A percentile compares a stretch with the other conserved stretches of the same genome.
These are phyloP conservation scores for Oxyria digyna DNA, from an alignment of 148 eudicot genomes.

Conservation along the genomic window DNA sequence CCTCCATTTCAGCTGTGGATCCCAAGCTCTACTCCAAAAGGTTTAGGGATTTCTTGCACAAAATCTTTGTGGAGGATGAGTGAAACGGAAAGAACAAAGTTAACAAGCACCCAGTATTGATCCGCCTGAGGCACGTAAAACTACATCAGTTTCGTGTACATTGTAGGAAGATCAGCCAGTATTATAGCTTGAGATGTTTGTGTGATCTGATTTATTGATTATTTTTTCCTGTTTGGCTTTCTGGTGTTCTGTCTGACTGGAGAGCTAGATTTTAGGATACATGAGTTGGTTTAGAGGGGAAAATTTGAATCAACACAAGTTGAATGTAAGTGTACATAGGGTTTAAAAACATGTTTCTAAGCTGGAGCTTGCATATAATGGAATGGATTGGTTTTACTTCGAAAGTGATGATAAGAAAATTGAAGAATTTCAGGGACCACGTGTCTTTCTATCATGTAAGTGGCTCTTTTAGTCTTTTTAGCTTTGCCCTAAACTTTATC, in stretches of 20 bases:
- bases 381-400: not conserved
- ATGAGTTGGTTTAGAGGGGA: not conserved
- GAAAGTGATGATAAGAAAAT: not conserved
- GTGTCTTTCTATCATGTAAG: too few species aligned
- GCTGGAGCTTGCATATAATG: not conserved
- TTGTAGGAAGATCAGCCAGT: not conserved
- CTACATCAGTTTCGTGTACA: not conserved
- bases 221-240: not conserved
- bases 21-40: slow-evolving; percentile 14
- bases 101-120: not conserved
- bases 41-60: slow-evolving; percentile 11
- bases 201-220: not conserved
- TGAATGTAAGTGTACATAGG: slow-evolving; percentile 2
- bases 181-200: not conserved
- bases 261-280: not conserved
- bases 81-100: not conserved
- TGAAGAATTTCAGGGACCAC: not conserved
- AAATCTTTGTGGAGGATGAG: slow-evolving; percentile 12
- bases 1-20: slow-evolving; percentile 14
- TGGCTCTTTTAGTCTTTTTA: too few species aligned
- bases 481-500: too few species aligned
- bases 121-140: not conserved
- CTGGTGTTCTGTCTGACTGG: not conserved
- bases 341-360: not conserved
- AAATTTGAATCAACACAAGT: not conserved